Evolutionary conservation across 768 basidiomycete species (phyloP), one percentile per base, ranked within the genome.

Genomic region (Trametes maxima): DNA sequence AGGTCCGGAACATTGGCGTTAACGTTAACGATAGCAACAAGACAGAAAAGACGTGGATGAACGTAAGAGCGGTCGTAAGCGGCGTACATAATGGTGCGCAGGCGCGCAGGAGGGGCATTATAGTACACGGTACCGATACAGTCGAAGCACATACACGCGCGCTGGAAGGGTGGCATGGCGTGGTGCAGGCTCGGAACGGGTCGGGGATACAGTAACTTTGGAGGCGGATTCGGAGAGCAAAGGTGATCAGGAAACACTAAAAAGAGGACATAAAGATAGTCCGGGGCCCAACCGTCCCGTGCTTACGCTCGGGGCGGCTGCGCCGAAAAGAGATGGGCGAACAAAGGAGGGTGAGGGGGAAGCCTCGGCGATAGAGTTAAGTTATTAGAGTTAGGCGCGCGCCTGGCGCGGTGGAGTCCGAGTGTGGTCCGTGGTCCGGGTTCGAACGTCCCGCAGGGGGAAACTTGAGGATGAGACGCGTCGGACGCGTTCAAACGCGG

Each of bases 401-500:
- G 60, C 60, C 40, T 35, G 13, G 44, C 3, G 17, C 33, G 17
- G 14, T 47, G 16, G 11, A 19, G 51, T 40, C 24, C 22, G 51
- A 14, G 22, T 37, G 13, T 13, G 51, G 36, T 14, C 25, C 46
- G 46, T 28, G 45, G n/a, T n/a, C 43, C 47, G 54, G n/a, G 35
- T 46, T 52, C 54, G n/a, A n/a, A n/a, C 54, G 65, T 37, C n/a
- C n/a, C 12, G 3, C 7, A 28, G 33, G 28, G 39, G 48, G n/a
- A n/a, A n/a, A 40, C 51, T 24, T 21, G 21, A 40, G n/a, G 51
- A 47, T 39, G 52, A 33, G 33, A 40, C 37, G 51, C n/a, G 57
- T 50, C 28, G 22, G 10, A 45, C 36, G 60, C 55, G 57, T 2
- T 68, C 56, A 73, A 46, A 69, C 63, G 35, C 81, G 76, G 70